A percentile compares a stretch with the other conserved stretches of the same genome.
phyloP scores from a whole-genome alignment of 2,329 filamentous ascomycete species.

The Parasarocladium wereldwijsianum region DNA sequence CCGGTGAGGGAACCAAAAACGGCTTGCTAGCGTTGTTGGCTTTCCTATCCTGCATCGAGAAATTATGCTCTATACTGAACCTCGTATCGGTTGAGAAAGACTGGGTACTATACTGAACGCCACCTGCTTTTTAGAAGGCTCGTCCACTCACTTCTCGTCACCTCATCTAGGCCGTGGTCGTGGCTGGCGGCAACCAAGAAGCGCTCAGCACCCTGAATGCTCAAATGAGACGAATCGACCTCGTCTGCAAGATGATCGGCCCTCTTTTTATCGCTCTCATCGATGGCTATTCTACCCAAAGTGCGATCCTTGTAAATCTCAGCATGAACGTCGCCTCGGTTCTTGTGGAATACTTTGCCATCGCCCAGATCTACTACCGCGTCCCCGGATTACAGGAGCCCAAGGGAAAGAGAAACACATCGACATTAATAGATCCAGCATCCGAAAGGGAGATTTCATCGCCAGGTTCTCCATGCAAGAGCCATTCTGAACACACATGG shows the following conservation, averaged over 20 bases:
- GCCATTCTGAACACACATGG: too few relatives aligned
- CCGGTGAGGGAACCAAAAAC: conserved; percentile 6
- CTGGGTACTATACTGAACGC: conserved; percentile 32
- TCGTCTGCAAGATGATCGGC: conserved; percentile 42
- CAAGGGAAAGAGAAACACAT: background rate
- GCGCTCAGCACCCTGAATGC: conserved; percentile 30
- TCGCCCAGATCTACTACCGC: conserved; percentile 19
- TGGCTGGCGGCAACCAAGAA: conserved; percentile 10
- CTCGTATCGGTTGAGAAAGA: conserved; percentile 56
- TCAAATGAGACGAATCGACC: conserved; percentile 47
- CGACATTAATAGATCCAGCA: too few relatives aligned
- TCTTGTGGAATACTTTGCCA: conserved; percentile 35
- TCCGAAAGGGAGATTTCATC: too few relatives aligned
- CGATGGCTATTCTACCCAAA: conserved; percentile 28
- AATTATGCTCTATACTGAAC: conserved; percentile 50
- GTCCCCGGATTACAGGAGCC: conserved; percentile 6
- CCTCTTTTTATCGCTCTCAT: conserved; percentile 40
- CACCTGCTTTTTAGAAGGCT: background rate
- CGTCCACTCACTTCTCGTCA: too few relatives aligned
- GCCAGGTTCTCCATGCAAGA: too few relatives aligned
- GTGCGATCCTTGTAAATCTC: conserved; percentile 33
- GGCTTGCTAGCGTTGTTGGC: conserved; percentile 22
- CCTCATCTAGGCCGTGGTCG: conserved; percentile 13
- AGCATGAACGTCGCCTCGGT: conserved; percentile 34
- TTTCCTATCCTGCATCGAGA: conserved; percentile 52